Conservation (phyloP, 2,329 filamentous ascomycete genomes). For the Fusarium sp. region DNA sequence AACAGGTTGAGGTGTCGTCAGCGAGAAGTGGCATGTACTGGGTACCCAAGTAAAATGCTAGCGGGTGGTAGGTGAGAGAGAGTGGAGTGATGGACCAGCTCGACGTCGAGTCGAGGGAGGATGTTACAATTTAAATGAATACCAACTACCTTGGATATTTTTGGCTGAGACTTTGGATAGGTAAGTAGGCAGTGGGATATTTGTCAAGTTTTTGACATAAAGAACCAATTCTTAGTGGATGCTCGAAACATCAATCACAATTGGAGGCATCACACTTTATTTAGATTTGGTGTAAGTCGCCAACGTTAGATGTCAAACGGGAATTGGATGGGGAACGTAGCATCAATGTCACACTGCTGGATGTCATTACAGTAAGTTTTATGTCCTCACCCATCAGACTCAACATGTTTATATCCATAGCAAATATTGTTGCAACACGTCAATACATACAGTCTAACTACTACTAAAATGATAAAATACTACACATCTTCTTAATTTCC, state of each 20-base stretch:
- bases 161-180: not conserved
- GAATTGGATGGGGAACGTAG: not conserved
- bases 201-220: not conserved
- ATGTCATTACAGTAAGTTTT: not conserved
- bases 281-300: not conserved
- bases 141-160: not conserved
- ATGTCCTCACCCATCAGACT: not conserved
- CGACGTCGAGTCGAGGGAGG: not conserved
- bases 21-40: conserved; percentile 27
- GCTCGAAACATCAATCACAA: not conserved
- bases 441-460: not conserved
- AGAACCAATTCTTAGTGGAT: not conserved
- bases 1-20: conserved; percentile 35
- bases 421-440: not conserved
- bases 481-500: not conserved
- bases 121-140: not conserved
- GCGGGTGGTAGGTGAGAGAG: conserved; percentile 2
- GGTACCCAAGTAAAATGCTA: conserved; percentile 2
- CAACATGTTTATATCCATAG: not conserved
- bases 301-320: not conserved
- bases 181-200: not conserved
- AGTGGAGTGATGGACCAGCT: conserved; percentile 11
- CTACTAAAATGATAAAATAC: conserved; percentile 7
- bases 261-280: not conserved
- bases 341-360: not conserved